Evolutionary conservation across 1,284 basidiomycete species (phyloP), one percentile per base, ranked within the genome.

Genomic region (Naganishia sp.): DNA sequence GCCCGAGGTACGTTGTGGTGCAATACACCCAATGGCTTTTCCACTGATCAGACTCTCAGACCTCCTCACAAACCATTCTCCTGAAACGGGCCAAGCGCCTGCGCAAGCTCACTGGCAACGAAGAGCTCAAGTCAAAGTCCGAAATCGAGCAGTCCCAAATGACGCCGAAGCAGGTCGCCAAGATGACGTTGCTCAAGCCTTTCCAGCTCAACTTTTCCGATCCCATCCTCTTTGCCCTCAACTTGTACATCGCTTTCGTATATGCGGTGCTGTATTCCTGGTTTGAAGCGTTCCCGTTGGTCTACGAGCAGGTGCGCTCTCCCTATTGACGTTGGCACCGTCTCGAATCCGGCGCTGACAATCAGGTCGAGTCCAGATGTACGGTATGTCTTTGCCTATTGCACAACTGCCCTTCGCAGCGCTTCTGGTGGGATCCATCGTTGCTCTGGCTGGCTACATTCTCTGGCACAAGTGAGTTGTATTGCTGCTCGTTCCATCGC

Each of bases 41-140:
- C 31, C 28, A 45, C 56, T 43, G 69, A 80, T 78, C 7, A 74
- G 72, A 0, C 51, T 70, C 17, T 43, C 69, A 28, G 58, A 81
- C 79, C 9, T 70, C 71, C 3, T 66, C 68, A 3, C 31, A 70
- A 45, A 79, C 75, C 23, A 81, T 81, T 66, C 74, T 82, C 7
- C 61, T 72, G 42, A 71, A 76, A 1, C 72, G 80, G 15, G 77
- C 80, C 0, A 63, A 71, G 51, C 69, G 79, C 2, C 71, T 82
- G 15, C 72, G 80, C 1, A 72, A 71, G 49, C 39, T 73, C 0
- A 80, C 80, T 10, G 77, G 79, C 3, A 80, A 81, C 70, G 60
- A 71, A 5, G 63, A 77, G 31, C 68, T 78, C 21, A 66, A 68
- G 2, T 54, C 71, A 23, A 68, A 72, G 41, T 73, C 75, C 15